A percentile compares a stretch with the other conserved stretches of the same genome.
These are phyloP conservation scores for Marasmius tenuissimus DNA, from an alignment of 1,284 basidiomycete genomes.

Conservation along the genomic window DNA sequence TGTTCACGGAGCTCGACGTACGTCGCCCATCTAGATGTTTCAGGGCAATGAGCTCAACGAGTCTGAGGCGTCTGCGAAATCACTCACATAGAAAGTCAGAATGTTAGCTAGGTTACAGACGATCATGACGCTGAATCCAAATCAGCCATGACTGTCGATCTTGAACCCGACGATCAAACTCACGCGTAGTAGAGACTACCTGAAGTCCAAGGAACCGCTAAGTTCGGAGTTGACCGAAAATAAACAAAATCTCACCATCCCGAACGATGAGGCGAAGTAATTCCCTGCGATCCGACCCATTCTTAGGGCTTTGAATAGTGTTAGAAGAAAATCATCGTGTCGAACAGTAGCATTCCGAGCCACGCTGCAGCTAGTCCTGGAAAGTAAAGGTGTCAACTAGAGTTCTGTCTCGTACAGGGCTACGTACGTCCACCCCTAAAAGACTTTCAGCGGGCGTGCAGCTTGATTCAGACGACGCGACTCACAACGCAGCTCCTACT, in stretches of 20 bases:
- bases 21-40: background rate
- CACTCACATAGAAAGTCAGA: background rate
- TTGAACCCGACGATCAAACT: background rate
- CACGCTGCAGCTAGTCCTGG: slow-evolving; percentile 34
- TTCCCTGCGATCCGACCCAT: slow-evolving; percentile 22
- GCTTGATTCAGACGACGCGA: background rate
- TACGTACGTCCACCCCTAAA: background rate
- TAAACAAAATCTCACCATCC: slow-evolving; percentile 29
- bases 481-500: background rate
- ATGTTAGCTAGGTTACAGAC: background rate
- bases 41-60: background rate
- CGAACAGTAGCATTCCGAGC: slow-evolving; percentile 39
- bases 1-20: background rate
- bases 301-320: slow-evolving; percentile 39
- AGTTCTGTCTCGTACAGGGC: too few relatives aligned
- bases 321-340: slow-evolving; percentile 38
- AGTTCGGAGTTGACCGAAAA: background rate
- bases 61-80: background rate
- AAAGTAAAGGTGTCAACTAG: background rate
- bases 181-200: slow-evolving; percentile 20
- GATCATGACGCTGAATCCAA: slow-evolving; percentile 5
- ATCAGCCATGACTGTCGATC: background rate
- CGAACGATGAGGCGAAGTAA: slow-evolving; percentile 35
- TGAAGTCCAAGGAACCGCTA: slow-evolving; percentile 36
- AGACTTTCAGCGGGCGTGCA: background rate